Conservation (phyloP, 23 red algal genomes). For the Cyanidiococcus yangmingshanensis region DNA sequence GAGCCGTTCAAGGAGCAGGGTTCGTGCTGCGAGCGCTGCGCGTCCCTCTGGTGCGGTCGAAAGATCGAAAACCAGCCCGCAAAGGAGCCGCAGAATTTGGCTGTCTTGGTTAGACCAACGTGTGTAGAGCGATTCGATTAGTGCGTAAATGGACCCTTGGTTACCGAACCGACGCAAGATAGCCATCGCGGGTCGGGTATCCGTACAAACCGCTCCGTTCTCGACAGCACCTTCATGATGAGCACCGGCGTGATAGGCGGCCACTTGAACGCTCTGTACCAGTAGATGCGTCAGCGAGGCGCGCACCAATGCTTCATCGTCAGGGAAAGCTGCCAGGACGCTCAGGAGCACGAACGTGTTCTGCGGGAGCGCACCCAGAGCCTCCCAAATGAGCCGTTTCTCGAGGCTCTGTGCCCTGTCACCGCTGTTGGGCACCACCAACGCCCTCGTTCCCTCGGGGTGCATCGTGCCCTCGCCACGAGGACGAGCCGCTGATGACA, state of each 20-base stretch:
- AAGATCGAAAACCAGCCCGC: slow-evolving; percentile 7
- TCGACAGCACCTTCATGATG: background rate
- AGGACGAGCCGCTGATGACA: too few relatives aligned
- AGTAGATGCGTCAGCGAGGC: background rate
- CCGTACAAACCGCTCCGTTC: background rate
- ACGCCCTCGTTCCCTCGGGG: too few relatives aligned
- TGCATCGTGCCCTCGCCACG: too few relatives aligned
- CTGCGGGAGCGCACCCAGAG: background rate
- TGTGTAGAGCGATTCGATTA: background rate
- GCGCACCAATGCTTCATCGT: background rate
- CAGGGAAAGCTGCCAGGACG: background rate
- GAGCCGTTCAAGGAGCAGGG: background rate
- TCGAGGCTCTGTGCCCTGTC: too few relatives aligned
- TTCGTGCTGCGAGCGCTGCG: background rate
- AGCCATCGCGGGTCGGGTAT: background rate
- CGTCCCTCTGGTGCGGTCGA: background rate
- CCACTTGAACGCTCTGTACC: background rate
- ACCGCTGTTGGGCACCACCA: too few relatives aligned
- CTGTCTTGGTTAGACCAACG: background rate
- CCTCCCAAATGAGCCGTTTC: background rate
- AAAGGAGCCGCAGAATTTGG: background rate
- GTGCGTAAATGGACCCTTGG: background rate
- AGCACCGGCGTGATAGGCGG: background rate
- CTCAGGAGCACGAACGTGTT: slow-evolving; percentile 6
- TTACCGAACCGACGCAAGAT: background rate